A percentile compares a stretch with the other conserved stretches of the same genome.
Conservation (phyloP, 176 grass and related monocot genomes). For the Aegilops umbellulata region DNA sequence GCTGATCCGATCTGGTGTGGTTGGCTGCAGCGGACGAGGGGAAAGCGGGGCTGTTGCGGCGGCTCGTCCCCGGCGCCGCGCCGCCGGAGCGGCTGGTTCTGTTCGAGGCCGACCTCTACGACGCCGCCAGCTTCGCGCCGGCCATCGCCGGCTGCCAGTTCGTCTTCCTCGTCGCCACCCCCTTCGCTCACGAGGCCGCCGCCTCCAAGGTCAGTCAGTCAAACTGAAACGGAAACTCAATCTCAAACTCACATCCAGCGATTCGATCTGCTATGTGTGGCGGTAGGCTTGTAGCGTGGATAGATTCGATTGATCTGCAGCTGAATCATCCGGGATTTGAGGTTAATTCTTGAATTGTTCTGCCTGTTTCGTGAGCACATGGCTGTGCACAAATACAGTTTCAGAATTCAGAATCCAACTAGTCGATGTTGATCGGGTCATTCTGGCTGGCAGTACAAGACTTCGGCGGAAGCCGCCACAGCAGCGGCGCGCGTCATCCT, state of each 20-base stretch:
- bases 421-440: not conserved
- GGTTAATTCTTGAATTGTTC: too few species aligned
- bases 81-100: slow-evolving; percentile 35
- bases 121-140: slow-evolving; percentile 49
- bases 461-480: slow-evolving; percentile 26
- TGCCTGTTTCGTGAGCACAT: not conserved
- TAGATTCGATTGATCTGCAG: not conserved
- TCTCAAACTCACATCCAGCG: not conserved
- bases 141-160: slow-evolving; percentile 54
- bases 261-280: not conserved
- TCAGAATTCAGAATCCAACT: not conserved
- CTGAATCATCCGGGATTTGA: too few species aligned
- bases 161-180: slow-evolving; percentile 68
- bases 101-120: slow-evolving; percentile 60
- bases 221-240: not conserved
- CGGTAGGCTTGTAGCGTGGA: too few species aligned
- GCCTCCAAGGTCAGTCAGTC: slow-evolving; percentile 37
- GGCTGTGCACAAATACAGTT: not conserved
- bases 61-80: slow-evolving; percentile 37
- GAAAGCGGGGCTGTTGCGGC: slow-evolving; percentile 41
- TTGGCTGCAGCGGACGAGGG: slow-evolving; percentile 37
- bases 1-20: not conserved
- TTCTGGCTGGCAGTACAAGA: slow-evolving; percentile 43
- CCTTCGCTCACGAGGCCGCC: not conserved
- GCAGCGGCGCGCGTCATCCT: slow-evolving; percentile 40